Evolutionary conservation across 2,329 filamentous ascomycete species (phyloP).

Genomic region (Penicillium sp.): DNA sequence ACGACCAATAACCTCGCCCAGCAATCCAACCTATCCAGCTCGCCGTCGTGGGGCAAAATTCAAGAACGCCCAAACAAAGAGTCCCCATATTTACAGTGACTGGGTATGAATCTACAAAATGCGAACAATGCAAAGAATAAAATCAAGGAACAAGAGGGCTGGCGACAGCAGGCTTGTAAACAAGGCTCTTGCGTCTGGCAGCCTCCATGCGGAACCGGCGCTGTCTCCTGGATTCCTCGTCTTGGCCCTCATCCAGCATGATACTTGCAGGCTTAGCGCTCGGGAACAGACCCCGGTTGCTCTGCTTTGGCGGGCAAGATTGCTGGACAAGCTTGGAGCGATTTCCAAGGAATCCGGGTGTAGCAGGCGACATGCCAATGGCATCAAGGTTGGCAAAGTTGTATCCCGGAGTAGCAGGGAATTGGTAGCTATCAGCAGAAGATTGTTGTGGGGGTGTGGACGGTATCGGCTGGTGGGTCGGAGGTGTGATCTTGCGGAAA

Average conservation of each 20-base stretch:
- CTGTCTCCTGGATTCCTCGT: conserved; percentile 36
- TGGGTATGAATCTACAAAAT: conserved; percentile 16
- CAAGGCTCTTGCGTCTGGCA: conserved; percentile 72
- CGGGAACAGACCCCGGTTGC: conserved; percentile 44
- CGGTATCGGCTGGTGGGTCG: conserved; percentile 19
- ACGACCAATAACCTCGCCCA: background rate
- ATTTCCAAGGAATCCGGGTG: conserved; percentile 48
- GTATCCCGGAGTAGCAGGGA: conserved; percentile 37
- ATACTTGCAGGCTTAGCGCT: conserved; percentile 7
- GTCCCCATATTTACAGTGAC: conserved; percentile 24
- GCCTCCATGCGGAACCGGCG: conserved; percentile 66
- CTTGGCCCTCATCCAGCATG: conserved; percentile 18
- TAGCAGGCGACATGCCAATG: conserved; percentile 46
- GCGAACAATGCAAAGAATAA: conserved; percentile 3
- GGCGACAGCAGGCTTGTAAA: conserved; percentile 72
- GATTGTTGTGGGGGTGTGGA: conserved; percentile 20
- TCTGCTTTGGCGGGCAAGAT: conserved; percentile 57
- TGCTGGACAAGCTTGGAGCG: conserved; percentile 49
- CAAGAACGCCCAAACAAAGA: conserved; percentile 8
- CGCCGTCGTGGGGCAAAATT: background rate
- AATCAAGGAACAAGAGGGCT: conserved; percentile 63
- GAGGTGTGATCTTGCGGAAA: conserved; percentile 38
- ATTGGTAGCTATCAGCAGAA: conserved; percentile 20
- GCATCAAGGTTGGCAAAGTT: conserved; percentile 40
- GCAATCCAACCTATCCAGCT: background rate